Evolutionary conservation across 2,329 filamentous ascomycete species (phyloP).

Genomic region (Metarhizium sp.): DNA sequence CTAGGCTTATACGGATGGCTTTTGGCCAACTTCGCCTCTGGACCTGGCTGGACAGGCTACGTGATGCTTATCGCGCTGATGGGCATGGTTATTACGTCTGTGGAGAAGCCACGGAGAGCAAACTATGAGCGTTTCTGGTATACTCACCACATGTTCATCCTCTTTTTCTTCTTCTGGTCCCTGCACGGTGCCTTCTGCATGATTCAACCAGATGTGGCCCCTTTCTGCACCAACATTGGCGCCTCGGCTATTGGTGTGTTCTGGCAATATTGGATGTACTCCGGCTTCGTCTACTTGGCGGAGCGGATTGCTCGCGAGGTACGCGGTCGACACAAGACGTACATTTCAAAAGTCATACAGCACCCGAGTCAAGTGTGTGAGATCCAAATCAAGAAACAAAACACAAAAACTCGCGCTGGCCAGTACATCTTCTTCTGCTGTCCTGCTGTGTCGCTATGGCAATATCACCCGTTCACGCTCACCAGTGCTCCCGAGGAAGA

Average conservation of each 20-base stretch:
- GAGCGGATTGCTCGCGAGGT: conserved; percentile 72
- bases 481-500: conserved; percentile 84
- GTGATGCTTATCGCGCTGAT: conserved; percentile 73
- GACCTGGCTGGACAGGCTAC: conserved; percentile 79
- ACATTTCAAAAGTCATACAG: conserved; percentile 82
- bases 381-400: conserved; percentile 86
- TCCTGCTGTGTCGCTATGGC: conserved; percentile 77
- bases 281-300: conserved; percentile 70
- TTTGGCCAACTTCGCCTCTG: conserved; percentile 66
- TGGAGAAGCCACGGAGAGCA: conserved; percentile 67
- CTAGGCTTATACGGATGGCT: conserved; percentile 72
- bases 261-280: conserved; percentile 86
- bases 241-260: conserved; percentile 64
- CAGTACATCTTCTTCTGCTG: conserved; percentile 89
- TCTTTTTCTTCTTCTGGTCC: conserved; percentile 90
- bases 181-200: conserved; percentile 84
- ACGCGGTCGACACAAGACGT: conserved; percentile 72
- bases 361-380: conserved; percentile 84
- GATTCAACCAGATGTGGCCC: conserved; percentile 76
- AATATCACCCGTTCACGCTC: conserved; percentile 81
- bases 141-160: conserved; percentile 76
- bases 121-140: conserved; percentile 92
- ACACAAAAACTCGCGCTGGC: conserved; percentile 71
- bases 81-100: conserved; percentile 68
- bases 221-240: conserved; percentile 64